Conservation (phyloP, 495 filamentous ascomycete species). For the Podospora pseudocomata region DNA sequence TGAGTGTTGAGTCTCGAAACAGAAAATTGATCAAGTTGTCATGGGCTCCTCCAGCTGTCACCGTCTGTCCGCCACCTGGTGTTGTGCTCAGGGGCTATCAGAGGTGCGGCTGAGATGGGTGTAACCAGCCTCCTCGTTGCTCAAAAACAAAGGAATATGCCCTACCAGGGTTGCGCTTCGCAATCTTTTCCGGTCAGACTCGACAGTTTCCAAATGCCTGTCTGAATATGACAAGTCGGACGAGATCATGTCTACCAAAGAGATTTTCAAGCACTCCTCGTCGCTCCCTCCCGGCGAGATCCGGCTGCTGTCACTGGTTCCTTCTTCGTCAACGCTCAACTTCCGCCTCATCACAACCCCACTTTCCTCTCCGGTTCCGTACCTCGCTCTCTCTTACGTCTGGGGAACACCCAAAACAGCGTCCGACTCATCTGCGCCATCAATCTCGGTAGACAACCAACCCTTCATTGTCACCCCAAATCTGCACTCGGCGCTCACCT, state of each 20-base stretch:
- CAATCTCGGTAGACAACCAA: neutral
- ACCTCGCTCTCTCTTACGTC: neutral
- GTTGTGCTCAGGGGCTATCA: neutral
- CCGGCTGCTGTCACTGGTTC: neutral
- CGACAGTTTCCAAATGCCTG: no score
- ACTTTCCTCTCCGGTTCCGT: neutral
- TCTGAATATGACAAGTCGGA: no score
- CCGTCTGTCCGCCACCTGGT: neutral
- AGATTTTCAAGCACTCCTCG: neutral
- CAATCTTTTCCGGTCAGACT: neutral
- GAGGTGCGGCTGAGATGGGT: neutral
- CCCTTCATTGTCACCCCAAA: neutral
- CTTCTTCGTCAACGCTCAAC: neutral
- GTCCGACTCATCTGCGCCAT: neutral
- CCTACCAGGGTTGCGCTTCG: neutral
- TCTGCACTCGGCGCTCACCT: neutral
- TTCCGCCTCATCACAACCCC: neutral
- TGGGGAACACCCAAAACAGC: neutral
- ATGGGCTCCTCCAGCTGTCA: neutral
- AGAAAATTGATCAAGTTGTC: no score
- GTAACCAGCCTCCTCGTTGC: neutral
- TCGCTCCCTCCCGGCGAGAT: neutral
- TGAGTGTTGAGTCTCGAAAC: neutral
- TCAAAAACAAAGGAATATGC: neutral
- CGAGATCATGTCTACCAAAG: neutral